Evolutionary conservation across 2,329 filamentous ascomycete species (phyloP).

Genomic region (Botryotinia narcissicola): DNA sequence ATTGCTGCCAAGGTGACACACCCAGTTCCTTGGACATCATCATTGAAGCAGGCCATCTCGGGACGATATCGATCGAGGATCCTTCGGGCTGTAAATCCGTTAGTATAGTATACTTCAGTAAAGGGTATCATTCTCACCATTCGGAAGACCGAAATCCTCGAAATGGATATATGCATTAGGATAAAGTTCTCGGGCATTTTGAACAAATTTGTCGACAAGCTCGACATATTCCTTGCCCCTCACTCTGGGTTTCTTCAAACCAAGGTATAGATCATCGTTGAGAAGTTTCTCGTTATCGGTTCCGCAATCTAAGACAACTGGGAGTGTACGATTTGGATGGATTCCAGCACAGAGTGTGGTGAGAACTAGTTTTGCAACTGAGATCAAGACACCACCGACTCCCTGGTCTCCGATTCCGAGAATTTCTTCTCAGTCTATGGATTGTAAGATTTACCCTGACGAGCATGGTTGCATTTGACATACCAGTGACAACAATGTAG

Average conservation of each 20-base stretch:
- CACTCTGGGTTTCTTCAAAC: constrained; percentile 63
- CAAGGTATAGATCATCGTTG: constrained; percentile 76
- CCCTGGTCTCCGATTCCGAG: constrained; percentile 89
- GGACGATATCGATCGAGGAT: constrained; percentile 74
- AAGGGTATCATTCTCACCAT: constrained; percentile 47
- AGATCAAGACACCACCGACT: constrained; percentile 80
- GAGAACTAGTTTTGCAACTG: constrained; percentile 76
- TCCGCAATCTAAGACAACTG: constrained; percentile 81
- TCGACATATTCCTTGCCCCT: constrained; percentile 71
- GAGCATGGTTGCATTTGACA: constrained; percentile 44
- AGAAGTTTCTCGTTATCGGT: constrained; percentile 77
- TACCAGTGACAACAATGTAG: constrained; percentile 82
- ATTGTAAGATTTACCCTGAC: constrained; percentile 24
- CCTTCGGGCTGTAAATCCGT: constrained; percentile 49
- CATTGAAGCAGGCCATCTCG: constrained; percentile 81
- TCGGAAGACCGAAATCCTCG: constrained; percentile 79
- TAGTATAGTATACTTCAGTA: background rate
- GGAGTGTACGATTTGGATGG: constrained; percentile 73
- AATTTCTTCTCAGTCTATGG: constrained; percentile 63
- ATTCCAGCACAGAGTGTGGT: constrained; percentile 86
- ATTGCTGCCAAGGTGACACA: constrained; percentile 84
- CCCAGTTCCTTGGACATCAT: constrained; percentile 86
- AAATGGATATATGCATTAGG: constrained; percentile 85
- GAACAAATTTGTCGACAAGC: constrained; percentile 74
- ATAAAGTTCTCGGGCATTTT: constrained; percentile 64